Evolutionary conservation across 352 stramenopile species (phyloP).

Genomic region (Blastocystis sp.): DNA sequence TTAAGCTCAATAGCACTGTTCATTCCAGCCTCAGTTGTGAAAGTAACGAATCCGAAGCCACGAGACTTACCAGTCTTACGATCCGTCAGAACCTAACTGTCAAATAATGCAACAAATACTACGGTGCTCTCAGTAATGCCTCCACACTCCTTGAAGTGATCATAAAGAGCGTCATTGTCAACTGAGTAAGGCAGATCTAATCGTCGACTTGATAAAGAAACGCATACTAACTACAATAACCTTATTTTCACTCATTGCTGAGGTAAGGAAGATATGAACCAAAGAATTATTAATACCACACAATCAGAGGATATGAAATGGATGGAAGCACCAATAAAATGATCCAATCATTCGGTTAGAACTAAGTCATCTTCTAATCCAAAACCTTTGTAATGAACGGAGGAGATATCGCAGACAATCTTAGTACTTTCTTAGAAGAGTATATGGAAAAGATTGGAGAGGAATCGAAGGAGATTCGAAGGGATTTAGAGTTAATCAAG

Average conservation of each 20-base stretch:
- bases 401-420: constrained; percentile 3
- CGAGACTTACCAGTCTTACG: neutral
- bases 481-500: constrained; percentile 51
- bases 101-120: neutral
- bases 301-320: neutral
- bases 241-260: constrained; percentile 46
- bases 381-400: neutral
- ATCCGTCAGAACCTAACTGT: neutral
- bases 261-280: neutral
- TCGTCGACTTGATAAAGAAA: neutral
- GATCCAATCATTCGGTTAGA: neutral
- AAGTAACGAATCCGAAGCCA: constrained; percentile 2
- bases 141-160: constrained; percentile 54
- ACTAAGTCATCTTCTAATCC: neutral
- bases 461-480: constrained; percentile 39
- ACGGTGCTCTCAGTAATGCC: constrained; percentile 30
- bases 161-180: constrained; percentile 45
- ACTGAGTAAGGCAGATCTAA: constrained; percentile 38
- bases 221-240: constrained; percentile 51
- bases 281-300: constrained; percentile 30
- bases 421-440: constrained; percentile 57
- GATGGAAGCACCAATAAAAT: neutral
- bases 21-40: constrained; percentile 43
- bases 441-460: constrained; percentile 62
- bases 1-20: constrained; percentile 45